Conservation (phyloP, 2,329 filamentous ascomycete species). For the Sporothrix curviconia region DNA sequence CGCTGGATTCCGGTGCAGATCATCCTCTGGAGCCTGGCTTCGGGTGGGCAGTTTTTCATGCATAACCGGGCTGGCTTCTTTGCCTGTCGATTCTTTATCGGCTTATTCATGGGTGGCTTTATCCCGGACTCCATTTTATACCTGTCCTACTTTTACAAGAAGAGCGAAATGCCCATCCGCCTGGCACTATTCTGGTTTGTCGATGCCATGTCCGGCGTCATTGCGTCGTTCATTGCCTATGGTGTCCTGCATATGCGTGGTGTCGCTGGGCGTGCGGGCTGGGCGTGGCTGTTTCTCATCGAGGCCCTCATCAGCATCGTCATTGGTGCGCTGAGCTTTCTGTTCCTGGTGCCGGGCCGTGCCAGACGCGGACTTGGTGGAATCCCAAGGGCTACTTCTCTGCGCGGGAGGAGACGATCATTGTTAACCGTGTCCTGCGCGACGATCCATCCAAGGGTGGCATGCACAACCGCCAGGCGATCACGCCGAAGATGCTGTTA, state of each 20-base stretch:
- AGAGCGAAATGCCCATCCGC: constrained; percentile 27
- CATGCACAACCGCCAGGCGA: constrained; percentile 52
- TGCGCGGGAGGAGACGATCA: constrained; percentile 49
- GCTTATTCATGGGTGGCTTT: constrained; percentile 28
- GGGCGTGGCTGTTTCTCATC: constrained; percentile 45
- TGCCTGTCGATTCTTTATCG: constrained; percentile 22
- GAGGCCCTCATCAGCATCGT: constrained; percentile 42
- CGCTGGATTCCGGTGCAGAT: constrained; percentile 31
- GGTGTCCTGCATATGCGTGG: constrained; percentile 31
- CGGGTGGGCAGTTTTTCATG: constrained; percentile 26
- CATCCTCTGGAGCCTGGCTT: constrained; percentile 28
- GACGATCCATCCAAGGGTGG: constrained; percentile 53
- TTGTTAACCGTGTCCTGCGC: constrained; percentile 49
- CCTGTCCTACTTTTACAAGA: constrained; percentile 30
- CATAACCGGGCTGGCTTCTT: constrained; percentile 26
- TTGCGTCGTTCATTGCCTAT: constrained; percentile 29
- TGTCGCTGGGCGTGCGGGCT: constrained; percentile 30
- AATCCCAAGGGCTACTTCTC: constrained; percentile 50
- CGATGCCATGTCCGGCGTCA: constrained; percentile 26
- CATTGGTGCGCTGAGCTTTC: constrained; percentile 35
- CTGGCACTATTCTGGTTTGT: constrained; percentile 30
- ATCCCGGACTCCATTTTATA: constrained; percentile 30
- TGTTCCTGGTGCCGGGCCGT: no score
- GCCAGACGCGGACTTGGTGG: no score
- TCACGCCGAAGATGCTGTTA: constrained; percentile 33